Evolutionary conservation across 257 asterid genomes (phyloP), one percentile per base, ranked within the genome.

Genomic region (Forsythia viridissima): DNA sequence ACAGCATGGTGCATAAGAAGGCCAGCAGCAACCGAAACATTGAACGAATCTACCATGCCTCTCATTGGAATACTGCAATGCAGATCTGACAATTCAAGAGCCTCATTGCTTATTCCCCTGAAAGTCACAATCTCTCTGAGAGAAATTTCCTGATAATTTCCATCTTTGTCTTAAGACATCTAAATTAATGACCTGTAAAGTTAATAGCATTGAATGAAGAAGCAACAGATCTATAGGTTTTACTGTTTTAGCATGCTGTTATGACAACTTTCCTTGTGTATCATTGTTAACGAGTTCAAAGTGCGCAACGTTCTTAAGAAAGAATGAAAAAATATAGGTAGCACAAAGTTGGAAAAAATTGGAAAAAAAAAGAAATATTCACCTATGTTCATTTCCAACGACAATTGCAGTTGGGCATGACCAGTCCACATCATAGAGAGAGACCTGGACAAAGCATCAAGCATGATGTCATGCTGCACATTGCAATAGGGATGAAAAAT

Each of bases 11-110:
- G 99, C 97, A 95, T 92, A 24, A 95, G 92, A 85, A 95, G 90
- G 61, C 99, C 98, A 75, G 99, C 97, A 81, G 97, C 99, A 77
- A 95, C 99, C 0, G 99, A 93, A 63, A 95, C 99, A 67, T 95
- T 95, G 83, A 95, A 93, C 0, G 99, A 95, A 81, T 95, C 99
- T 43, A 95, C 94, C 99, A 95, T 95, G 80, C 99, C 98, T 81
- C 87, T 88, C 99, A 93, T 95, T 40, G 99, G 98, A 75, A 95
- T 92, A 82, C 93, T 89, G 85, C 99, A 95, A 71, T 85, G 97
- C 77, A 93, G 46, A 83, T 95, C 99, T 3, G 99, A 93, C 34
- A 88, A 87, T 82, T 81, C 87, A 57, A 95, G 93, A 77, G 99
- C 99, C 65, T 92, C 94, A 2, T 86, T 82, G 36, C 97, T 95